A percentile compares a stretch with the other conserved stretches of the same genome.
Conservation (phyloP, 345 rosid genomes). For the Punica granatum region DNA sequence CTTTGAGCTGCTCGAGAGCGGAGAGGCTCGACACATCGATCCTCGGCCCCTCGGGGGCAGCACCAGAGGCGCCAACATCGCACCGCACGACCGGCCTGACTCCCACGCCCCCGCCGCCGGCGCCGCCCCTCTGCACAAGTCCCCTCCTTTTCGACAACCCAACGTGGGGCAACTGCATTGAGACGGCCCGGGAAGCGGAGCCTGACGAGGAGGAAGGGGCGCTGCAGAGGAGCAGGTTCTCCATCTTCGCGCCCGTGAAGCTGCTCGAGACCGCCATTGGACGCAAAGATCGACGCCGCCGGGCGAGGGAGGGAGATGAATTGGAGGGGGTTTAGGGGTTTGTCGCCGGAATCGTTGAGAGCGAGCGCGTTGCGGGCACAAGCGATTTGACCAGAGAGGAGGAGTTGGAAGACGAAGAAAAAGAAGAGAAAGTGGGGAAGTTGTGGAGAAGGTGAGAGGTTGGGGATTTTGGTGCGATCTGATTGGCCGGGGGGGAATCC, state of each 20-base stretch:
- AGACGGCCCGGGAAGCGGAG: constrained; percentile 4
- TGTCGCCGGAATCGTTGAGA: background rate
- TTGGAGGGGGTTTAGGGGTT: background rate
- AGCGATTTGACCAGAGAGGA: constrained; percentile 2
- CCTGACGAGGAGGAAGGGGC: constrained; percentile 7
- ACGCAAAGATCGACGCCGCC: background rate
- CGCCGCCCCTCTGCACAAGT: constrained; percentile 4
- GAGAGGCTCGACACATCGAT: constrained; percentile 34
- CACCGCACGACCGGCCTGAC: constrained; percentile 9
- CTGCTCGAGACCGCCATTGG: constrained; percentile 10
- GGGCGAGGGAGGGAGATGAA: background rate
- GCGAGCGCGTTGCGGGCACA: constrained; percentile 5
- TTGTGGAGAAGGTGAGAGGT: constrained; percentile 4
- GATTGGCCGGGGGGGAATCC: constrained; percentile 16
- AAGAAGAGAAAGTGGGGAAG: background rate
- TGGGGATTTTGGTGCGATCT: constrained; percentile 14
- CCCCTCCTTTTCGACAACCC: constrained; percentile 10
- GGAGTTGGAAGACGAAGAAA: background rate
- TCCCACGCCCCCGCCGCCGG: background rate
- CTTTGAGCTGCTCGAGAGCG: constrained; percentile 65
- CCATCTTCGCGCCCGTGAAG: constrained; percentile 18
- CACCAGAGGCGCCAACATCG: background rate
- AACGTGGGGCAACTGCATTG: constrained; percentile 5
- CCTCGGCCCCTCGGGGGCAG: background rate
- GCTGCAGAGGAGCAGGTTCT: constrained; percentile 10